A percentile compares a stretch with the other conserved stretches of the same genome.
These are phyloP conservation scores for Microbotryum lychnidis-dioicae DNA, from an alignment of 1,284 basidiomycete genomes.

Conservation along the genomic window DNA sequence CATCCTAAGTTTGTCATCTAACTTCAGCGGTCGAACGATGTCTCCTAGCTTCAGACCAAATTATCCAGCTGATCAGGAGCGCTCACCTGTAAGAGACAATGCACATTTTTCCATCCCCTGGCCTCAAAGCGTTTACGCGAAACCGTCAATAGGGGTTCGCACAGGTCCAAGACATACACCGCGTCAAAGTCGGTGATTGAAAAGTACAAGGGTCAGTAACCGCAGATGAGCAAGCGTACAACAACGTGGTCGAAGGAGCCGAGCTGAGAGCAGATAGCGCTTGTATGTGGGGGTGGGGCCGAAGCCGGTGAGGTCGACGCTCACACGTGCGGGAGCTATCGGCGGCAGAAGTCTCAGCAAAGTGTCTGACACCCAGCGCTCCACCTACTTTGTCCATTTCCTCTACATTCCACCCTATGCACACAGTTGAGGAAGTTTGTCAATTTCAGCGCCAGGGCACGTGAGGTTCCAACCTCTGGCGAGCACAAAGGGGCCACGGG, in stretches of 20 bases:
- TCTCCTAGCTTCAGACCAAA: no score
- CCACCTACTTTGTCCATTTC: conserved; percentile 54
- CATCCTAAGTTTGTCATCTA: conserved; percentile 44
- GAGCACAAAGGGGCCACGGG: not conserved
- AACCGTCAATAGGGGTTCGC: conserved; percentile 49
- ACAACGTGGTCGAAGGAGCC: no score
- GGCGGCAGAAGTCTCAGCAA: no score
- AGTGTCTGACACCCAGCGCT: no score
- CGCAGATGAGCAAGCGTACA: no score
- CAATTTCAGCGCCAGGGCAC: not conserved
- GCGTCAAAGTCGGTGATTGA: conserved; percentile 57
- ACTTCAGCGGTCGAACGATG: no score
- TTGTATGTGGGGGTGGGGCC: no score
- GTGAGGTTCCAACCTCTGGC: not conserved
- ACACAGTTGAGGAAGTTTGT: not conserved
- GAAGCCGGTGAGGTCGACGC: not conserved
- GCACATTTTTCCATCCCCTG: conserved; percentile 66
- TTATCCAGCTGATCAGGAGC: no score
- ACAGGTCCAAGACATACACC: conserved; percentile 52
- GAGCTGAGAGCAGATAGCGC: no score
- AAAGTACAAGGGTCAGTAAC: conserved; percentile 45
- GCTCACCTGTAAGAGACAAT: conserved; percentile 54
- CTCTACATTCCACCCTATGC: conserved; percentile 66
- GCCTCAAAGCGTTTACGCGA: conserved; percentile 60
- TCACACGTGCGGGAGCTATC: not conserved